Base-by-base conservation (phyloP, 371 early-diverging fungal genomes). In the Fennellomyces sp. region DNA sequence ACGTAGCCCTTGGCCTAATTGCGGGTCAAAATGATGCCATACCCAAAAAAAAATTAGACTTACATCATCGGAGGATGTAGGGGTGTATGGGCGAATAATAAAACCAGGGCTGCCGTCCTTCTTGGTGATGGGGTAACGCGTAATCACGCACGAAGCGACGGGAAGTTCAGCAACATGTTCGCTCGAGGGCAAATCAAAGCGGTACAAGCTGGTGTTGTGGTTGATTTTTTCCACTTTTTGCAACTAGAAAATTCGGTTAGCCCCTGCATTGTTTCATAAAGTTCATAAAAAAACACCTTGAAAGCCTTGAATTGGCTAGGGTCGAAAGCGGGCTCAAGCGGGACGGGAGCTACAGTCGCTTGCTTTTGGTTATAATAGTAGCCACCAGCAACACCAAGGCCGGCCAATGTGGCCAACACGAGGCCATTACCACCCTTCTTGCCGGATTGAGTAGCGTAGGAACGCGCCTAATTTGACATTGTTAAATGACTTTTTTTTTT, bases 21-120 rank as follows among this genome's bases (percentile, higher is more conserved):
- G 38, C 15, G n/a, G 36, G 0, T 30, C 27, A 53, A 42, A 28
- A 31, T 41, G 19, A 21, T 25, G 21, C 10, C 17, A 21, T 21
- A n/a, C 39, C n/a, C 12, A 17, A 45, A 17, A 45, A 45, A 21
- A 21, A n/a, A 52, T n/a, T n/a, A n/a, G 4, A 57, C 58, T 68
- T 69, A 73, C 79, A 47, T 90, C 84, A 61, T 85, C 83, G 25
- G 84, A 76, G 19, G 88, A 86, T 35, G 90, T 87, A 3, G 97
- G 97, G 19, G 97, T 97, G 82, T 97, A 97, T 17, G 95, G 94
- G 53, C 96, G 91, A 56, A 94, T 87, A 27, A 89, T 82, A 39
- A 83, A 76, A 49, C 83, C 69, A 35, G 83, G 80, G 57, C 77
- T 81, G 41, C 87, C 89, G 52, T 89, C 87, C 41, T 73, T 73